Evolutionary conservation across 164 flowering plant species (phyloP).

Genomic region (Cinnamomum micranthum): DNA sequence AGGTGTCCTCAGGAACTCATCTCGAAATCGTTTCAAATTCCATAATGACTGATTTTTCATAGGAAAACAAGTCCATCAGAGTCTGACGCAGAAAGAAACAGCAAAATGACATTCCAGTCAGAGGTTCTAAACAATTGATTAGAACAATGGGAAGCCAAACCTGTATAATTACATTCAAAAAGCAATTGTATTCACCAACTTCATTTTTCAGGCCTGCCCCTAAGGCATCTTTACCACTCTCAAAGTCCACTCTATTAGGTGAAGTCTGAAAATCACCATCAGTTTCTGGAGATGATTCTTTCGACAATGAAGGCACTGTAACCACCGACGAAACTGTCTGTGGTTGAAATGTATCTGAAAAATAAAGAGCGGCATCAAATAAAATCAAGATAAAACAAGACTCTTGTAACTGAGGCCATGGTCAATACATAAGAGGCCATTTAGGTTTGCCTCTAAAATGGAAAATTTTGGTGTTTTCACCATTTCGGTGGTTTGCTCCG

Average conservation of each 20-base stretch:
- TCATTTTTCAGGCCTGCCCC: slow-evolving; percentile 87
- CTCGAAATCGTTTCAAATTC: slow-evolving; percentile 79
- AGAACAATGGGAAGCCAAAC: slow-evolving; percentile 23
- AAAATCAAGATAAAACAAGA: not conserved
- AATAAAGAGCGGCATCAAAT: not conserved
- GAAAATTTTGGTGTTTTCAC: no score
- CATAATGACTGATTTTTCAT: slow-evolving; percentile 63
- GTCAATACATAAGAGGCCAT: no score
- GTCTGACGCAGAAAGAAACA: not conserved
- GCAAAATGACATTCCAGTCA: not conserved
- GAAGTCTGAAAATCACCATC: slow-evolving; percentile 22
- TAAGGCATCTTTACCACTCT: slow-evolving; percentile 26
- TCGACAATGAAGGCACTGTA: slow-evolving; percentile 23
- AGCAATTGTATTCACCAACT: slow-evolving; percentile 98
- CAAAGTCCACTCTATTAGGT: slow-evolving; percentile 22
- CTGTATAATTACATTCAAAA: slow-evolving; percentile 98
- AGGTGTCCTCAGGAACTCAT: slow-evolving; percentile 71
- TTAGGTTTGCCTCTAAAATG: no score
- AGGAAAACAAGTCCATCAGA: not conserved
- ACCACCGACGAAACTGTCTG: slow-evolving; percentile 32
- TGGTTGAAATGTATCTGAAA: slow-evolving; percentile 56
- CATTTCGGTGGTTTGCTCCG: no score
- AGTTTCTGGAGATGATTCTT: slow-evolving; percentile 16
- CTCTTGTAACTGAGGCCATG: no score
- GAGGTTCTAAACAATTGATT: not conserved